A percentile compares a stretch with the other conserved stretches of the same genome.
phyloP scores from a whole-genome alignment of 495 filamentous ascomycete species.

The Hypoxylon subgilvum region DNA sequence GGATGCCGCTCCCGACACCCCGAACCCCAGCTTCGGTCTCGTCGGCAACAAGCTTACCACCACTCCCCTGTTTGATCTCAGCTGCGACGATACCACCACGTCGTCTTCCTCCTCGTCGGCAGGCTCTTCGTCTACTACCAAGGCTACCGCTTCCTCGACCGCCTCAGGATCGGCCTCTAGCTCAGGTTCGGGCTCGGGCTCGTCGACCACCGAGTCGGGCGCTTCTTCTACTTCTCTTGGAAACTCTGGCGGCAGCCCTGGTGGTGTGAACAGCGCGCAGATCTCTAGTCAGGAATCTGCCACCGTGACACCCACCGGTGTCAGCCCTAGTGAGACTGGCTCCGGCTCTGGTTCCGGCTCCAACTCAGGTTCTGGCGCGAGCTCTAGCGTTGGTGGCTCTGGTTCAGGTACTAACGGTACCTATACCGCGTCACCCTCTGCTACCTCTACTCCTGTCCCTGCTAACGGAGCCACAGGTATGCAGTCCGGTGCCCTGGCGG shows the following conservation, averaged over 20 bases:
- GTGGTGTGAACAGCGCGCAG: slow-evolving; percentile 28
- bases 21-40: slow-evolving; percentile 74
- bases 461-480: slow-evolving; percentile 29
- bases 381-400: slow-evolving; percentile 21
- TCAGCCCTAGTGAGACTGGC: slow-evolving; percentile 25
- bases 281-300: slow-evolving; percentile 32
- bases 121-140: slow-evolving; percentile 14
- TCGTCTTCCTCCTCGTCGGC: slow-evolving; percentile 29
- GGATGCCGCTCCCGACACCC: slow-evolving; percentile 62
- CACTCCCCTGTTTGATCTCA: slow-evolving; percentile 68
- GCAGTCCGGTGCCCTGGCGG: slow-evolving; percentile 35
- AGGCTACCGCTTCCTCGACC: slow-evolving; percentile 13
- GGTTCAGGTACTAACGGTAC: slow-evolving; percentile 35
- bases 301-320: slow-evolving; percentile 29
- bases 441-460: slow-evolving; percentile 29
- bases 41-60: slow-evolving; percentile 51
- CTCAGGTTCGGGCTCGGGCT: not conserved
- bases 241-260: slow-evolving; percentile 33
- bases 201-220: slow-evolving; percentile 16
- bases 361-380: slow-evolving; percentile 26
- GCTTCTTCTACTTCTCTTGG: slow-evolving; percentile 16
- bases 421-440: slow-evolving; percentile 25
- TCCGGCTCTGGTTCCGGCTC: slow-evolving; percentile 21
- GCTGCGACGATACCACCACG: slow-evolving; percentile 48
- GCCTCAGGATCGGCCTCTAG: slow-evolving; percentile 12